Evolutionary conservation across 2,329 filamentous ascomycete genomes (phyloP), one percentile per base, ranked within the genome.

Genomic region (Paecilomyces variotii): DNA sequence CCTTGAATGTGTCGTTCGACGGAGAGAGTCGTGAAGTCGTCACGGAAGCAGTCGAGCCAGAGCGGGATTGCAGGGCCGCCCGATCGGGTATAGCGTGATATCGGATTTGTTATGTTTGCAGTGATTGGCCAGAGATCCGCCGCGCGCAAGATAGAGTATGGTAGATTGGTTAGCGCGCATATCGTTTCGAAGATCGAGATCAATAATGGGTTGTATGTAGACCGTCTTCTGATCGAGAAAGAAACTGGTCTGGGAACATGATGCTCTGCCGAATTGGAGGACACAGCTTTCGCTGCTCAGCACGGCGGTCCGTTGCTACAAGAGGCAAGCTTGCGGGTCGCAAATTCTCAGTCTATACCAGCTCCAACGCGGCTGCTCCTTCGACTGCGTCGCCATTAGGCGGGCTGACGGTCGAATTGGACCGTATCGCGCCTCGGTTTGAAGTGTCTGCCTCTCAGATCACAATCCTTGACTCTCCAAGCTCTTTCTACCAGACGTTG

Each of bases 361-460:
- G 57, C 56, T 28, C 68, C 10, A 65, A 63, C 56, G 63, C 71
- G 52, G 58, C 64, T 60, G 61, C 67, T 45, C 53, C 67, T 39
- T 65, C 72, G 3, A 64, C 67, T 24, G 65, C 70, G n/a, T 75
- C 74, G 45, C 84, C 70, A 75, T 74, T 89, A 54, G 84, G 82
- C 14, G 79, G 79, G 12, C 80, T 89, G 57, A 87, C 84, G 11
- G 79, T 80, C 51, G 92, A 99, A 73, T 78, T 99, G 61, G 94
- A 99, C 73, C 88, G 83, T 66, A 85, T 97, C 63, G 89, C 92
- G 2, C 94, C 94, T n/a, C 87, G 89, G 52, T 96, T 99, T 66
- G 89, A 92, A 70, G 81, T 99, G 27, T 79, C 86, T 27, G 90
- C 91, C 1, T 89, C 90, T 4, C 85, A 93, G 59, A 88, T 99